A percentile compares a stretch with the other conserved stretches of the same genome.
These are phyloP conservation scores for Pilobolus umbonatus DNA, from an alignment of 192 early-diverging fungal species.

Conservation along the genomic window DNA sequence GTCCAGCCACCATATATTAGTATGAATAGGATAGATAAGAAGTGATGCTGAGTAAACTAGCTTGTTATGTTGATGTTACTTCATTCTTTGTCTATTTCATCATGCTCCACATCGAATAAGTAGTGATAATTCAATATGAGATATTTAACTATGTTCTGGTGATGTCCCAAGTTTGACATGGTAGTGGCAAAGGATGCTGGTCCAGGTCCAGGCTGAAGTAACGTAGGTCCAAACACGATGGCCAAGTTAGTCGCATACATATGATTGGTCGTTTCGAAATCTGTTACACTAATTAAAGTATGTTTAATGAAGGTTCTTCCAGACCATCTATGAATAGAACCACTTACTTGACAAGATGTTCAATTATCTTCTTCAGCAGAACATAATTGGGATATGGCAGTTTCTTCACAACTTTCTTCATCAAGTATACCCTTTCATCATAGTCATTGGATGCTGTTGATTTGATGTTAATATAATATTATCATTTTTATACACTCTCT, in stretches of 20 bases:
- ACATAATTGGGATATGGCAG: slow-evolving; percentile 59
- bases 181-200: slow-evolving; percentile 54
- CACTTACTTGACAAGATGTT: slow-evolving; percentile 59
- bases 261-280: slow-evolving; percentile 74
- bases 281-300: slow-evolving; percentile 60
- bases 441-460: slow-evolving; percentile 52
- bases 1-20: slow-evolving; percentile 7
- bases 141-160: slow-evolving; percentile 67
- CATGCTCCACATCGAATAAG: slow-evolving; percentile 68
- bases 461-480: not conserved
- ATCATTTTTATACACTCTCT: too few relatives aligned
- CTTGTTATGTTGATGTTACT: too few relatives aligned
- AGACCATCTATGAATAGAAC: not conserved
- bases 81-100: slow-evolving; percentile 39
- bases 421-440: slow-evolving; percentile 67
- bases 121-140: slow-evolving; percentile 75
- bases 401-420: slow-evolving; percentile 61
- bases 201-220: slow-evolving; percentile 64
- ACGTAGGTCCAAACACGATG: slow-evolving; percentile 94
- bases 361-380: slow-evolving; percentile 63
- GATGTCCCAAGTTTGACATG: slow-evolving; percentile 72
- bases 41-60: too few relatives aligned
- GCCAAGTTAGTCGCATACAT: slow-evolving; percentile 90
- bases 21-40: too few relatives aligned
- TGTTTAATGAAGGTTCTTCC: too few relatives aligned